A percentile compares a stretch with the other conserved stretches of the same genome.
These are phyloP conservation scores for Carpinus fangiana DNA, from an alignment of 306 rosid genomes.

Conservation along the genomic window DNA sequence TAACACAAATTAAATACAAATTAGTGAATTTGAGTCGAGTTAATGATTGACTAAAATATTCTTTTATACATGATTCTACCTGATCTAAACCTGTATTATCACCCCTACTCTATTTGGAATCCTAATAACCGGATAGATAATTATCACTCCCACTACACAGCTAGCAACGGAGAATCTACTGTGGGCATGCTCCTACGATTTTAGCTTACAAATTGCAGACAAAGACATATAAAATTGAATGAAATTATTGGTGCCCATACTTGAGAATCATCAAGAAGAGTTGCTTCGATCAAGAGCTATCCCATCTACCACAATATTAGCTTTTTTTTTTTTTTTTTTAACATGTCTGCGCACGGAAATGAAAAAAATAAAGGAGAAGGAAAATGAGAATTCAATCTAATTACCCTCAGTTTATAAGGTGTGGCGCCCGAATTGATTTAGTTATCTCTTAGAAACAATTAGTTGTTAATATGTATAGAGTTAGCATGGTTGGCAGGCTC, in stretches of 20 bases:
- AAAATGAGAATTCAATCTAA: too few species aligned
- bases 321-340: too few species aligned
- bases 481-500: conserved; percentile 32
- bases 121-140: background rate
- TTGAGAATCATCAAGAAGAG: background rate
- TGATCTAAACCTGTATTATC: too few species aligned
- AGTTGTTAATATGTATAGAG: background rate
- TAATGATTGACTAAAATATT: too few species aligned
- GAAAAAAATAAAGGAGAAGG: too few species aligned
- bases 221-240: background rate
- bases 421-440: too few species aligned
- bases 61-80: too few species aligned
- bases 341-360: too few species aligned
- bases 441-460: background rate
- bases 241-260: background rate
- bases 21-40: too few species aligned
- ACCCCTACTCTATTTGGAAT: background rate
- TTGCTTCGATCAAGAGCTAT: background rate
- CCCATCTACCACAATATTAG: background rate
- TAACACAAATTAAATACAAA: too few species aligned
- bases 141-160: conserved; percentile 1
- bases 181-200: background rate
- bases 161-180: background rate
- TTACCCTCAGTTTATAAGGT: too few species aligned
- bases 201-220: background rate